Evolutionary conservation across 306 rosid genomes (phyloP), one percentile per base, ranked within the genome.

Genomic region (Lathyrus oleraceus): DNA sequence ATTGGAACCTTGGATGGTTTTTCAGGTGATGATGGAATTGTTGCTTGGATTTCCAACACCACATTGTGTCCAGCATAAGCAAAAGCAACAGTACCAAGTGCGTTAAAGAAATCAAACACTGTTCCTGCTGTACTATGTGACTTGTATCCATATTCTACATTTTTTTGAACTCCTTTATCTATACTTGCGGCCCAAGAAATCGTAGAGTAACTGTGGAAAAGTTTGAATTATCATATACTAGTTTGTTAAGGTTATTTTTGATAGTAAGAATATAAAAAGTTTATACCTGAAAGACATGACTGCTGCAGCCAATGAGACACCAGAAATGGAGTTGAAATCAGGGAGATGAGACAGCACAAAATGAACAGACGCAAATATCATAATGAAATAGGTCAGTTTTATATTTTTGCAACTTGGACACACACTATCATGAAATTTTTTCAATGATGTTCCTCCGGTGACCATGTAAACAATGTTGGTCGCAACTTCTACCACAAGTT

Each of bases 61-160:
- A 94, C 98, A 43, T 91, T 94, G 85, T 94, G 98, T 17, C 98
- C 98, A 4, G 97, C 98, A 81, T 90, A 90, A 28, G 98, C 96
- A 78, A 88, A 94, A 61, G 96, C 97, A 57, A 94, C 86, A 19
- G 77, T 61, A 2, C 98, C 98, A 60, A 94, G 78, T n/a, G 84
- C 96, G 74, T 16, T 82, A 0, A 94, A 83, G 86, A 94, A 90
- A 72, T 79, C 72, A 62, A 90, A 87, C 6, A 87, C 56, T 4
- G 54, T 87, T 51, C 91, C 98, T 20, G 85, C 1, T 14, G 87
- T 48, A 19, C 81, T 73, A 27, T 52, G 30, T 13, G 87, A 74
- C 63, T 12, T 72, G 85, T 81, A 88, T 32, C 82, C 78, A 72
- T 94, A 94, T 5, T 83, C 30, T 9, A 90, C 97, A 64, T 84